Percentiles rank a stretch among this genome's conserved stretches.
These are phyloP conservation scores for Pterulicium gracile DNA, from an alignment of 1,284 basidiomycete species.

Conservation along the genomic window DNA sequence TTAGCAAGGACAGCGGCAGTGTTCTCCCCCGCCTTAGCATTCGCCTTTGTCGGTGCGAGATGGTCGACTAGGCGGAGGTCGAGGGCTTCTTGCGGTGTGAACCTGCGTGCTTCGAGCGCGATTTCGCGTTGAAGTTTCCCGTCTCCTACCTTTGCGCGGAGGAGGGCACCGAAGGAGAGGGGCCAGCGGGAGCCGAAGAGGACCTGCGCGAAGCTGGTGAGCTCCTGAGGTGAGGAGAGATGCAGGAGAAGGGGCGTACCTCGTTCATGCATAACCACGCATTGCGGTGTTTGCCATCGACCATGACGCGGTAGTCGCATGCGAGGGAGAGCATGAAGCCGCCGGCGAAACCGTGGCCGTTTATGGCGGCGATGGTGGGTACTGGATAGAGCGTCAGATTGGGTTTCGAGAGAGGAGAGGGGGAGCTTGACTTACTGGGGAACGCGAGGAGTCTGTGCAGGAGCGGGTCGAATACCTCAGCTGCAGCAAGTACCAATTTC, in stretches of 20 bases:
- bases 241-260: conserved; percentile 27
- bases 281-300: conserved; percentile 63
- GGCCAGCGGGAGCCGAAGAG: conserved; percentile 79
- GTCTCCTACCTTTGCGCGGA: conserved; percentile 58
- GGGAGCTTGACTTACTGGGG: conserved; percentile 41
- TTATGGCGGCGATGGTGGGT: conserved; percentile 80
- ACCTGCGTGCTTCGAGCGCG: conserved; percentile 76
- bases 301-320: conserved; percentile 90
- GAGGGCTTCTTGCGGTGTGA: conserved; percentile 67
- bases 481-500: conserved; percentile 12
- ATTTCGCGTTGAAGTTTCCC: conserved; percentile 62
- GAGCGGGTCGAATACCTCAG: conserved; percentile 45
- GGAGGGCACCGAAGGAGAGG: conserved; percentile 55
- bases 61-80: conserved; percentile 65
- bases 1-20: conserved; percentile 52
- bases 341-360: conserved; percentile 87
- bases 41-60: conserved; percentile 36
- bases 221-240: conserved; percentile 9
- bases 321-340: conserved; percentile 73
- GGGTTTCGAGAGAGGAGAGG: conserved; percentile 1
- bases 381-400: conserved; percentile 36
- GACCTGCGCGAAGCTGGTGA: conserved; percentile 32
- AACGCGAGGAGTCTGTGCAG: conserved; percentile 49
- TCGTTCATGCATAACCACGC: conserved; percentile 94
- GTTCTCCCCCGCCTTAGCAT: conserved; percentile 7